Conservation (phyloP, 345 rosid genomes). For the Conringia planisiliqua region DNA sequence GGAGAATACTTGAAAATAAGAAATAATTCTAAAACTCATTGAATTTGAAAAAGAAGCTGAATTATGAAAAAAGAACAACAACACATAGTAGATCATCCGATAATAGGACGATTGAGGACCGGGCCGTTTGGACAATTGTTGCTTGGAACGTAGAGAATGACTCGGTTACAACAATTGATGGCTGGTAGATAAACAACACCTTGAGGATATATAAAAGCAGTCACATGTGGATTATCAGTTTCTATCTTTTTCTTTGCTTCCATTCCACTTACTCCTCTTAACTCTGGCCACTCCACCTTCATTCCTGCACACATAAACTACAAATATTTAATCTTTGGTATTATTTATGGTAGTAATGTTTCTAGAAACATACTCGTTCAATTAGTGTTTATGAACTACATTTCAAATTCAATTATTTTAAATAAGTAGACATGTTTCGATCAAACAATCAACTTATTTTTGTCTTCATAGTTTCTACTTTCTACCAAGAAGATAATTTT, state of each 20-base stretch:
- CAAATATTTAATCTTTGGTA: background rate
- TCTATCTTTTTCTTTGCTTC: constrained; percentile 22
- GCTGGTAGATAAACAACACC: background rate
- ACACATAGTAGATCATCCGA: constrained; percentile 3
- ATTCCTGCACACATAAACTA: constrained; percentile 3
- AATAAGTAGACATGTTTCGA: background rate
- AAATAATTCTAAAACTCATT: background rate
- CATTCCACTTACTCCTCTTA: constrained; percentile 20
- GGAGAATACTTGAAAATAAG: background rate
- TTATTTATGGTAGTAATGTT: background rate
- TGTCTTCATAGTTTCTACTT: background rate
- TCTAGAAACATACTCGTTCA: background rate
- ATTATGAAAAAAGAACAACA: background rate
- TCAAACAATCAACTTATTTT: background rate
- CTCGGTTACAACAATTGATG: constrained; percentile 27
- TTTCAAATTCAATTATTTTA: background rate
- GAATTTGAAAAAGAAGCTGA: background rate
- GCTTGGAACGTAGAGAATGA: constrained; percentile 8
- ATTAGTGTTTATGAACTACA: background rate
- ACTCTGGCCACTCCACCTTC: constrained; percentile 33
- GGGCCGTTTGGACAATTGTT: constrained; percentile 26
- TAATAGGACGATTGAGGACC: background rate
- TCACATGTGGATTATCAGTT: constrained; percentile 15
- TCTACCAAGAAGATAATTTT: background rate
- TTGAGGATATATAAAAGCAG: constrained; percentile 1